Base-by-base conservation (phyloP, 2,329 filamentous ascomycete species). In the Talaromyces sp. region DNA sequence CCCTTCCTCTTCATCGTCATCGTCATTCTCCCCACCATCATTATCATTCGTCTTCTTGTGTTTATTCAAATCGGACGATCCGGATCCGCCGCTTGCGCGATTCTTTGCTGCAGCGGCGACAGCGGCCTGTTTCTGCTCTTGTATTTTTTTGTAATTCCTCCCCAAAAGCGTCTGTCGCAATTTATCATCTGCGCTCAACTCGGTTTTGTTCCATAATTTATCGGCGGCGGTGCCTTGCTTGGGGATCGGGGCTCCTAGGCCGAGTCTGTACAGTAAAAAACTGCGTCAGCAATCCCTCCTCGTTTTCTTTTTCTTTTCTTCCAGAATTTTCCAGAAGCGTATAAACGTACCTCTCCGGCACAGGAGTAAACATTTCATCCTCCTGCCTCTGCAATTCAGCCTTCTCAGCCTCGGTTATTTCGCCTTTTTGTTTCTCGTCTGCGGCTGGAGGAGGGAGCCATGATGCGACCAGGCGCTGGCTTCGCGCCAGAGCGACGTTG, bases 381-480 rank as follows among this genome's bases (percentile, higher is more conserved):
- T 87, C 84, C 79, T 74, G 40, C 78, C 72, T 23, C 78, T 72
- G 65, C 78, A 79, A 59, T 70, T 67, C n/a, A 9, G 18, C 44
- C n/a, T 27, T 18, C 63, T 74, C 69, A 58, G 71, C 66, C 56
- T 70, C 65, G 33, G 12, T 55, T 23, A 23, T 23, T 79, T 76
- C 27, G 76, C 71, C 36, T 40, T 40, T n/a, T 71, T 61, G 5
- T 77, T 70, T 61, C 74, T 76, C n/a, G 81, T 72, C 12, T 8
- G 30, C 50, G 12, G 27, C 23, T 30, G 18, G 14, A 1, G 27
- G 23, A 8, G 82, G 82, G 33, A 87, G 79, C 82, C 83, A 83
- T 65, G 84, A 85, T 57, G 82, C 78, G 63, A 87, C 75, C 18
- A 85, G 73, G 36, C 79, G 79, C 65, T 85, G 82, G 57, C 79